These are phyloP conservation scores for Mrakia hoshinonis DNA, from an alignment of 768 basidiomycete genomes.

Conservation along the genomic window DNA sequence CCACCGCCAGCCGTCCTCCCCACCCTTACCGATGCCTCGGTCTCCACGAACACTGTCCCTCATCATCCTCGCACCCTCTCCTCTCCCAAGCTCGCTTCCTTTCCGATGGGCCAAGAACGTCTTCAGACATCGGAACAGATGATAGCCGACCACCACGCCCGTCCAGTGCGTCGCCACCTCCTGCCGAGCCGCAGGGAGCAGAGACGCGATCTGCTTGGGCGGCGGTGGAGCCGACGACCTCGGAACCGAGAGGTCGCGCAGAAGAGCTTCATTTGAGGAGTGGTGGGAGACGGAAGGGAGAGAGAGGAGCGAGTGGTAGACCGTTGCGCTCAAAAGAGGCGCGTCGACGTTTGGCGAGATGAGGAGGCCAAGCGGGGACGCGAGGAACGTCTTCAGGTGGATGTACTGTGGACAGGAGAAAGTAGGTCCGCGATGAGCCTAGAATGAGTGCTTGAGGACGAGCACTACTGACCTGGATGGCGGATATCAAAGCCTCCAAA, in stretches of 20 bases:
- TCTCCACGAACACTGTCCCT: constrained; percentile 10
- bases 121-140: neutral
- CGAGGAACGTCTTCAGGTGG: constrained; percentile 13
- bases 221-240: neutral
- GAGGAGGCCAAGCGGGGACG: constrained; percentile 15
- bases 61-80: constrained; percentile 7
- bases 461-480: neutral
- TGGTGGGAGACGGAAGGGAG: constrained; percentile 11
- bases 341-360: neutral
- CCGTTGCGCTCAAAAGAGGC: neutral
- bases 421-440: neutral
- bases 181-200: neutral
- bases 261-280: neutral
- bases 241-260: neutral
- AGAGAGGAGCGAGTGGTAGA: constrained; percentile 7
- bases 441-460: neutral
- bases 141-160: constrained; percentile 2
- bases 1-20: constrained; percentile 15
- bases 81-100: neutral
- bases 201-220: neutral
- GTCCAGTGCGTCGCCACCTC: neutral
- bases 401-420: constrained; percentile 19
- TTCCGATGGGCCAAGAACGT: neutral
- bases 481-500: constrained; percentile 11
- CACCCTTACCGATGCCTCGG: neutral